Percentiles rank a stretch among this genome's conserved stretches.
Evolutionary conservation across 176 grass and related monocot genomes (phyloP).

Genomic region (Juncus inflexus): DNA sequence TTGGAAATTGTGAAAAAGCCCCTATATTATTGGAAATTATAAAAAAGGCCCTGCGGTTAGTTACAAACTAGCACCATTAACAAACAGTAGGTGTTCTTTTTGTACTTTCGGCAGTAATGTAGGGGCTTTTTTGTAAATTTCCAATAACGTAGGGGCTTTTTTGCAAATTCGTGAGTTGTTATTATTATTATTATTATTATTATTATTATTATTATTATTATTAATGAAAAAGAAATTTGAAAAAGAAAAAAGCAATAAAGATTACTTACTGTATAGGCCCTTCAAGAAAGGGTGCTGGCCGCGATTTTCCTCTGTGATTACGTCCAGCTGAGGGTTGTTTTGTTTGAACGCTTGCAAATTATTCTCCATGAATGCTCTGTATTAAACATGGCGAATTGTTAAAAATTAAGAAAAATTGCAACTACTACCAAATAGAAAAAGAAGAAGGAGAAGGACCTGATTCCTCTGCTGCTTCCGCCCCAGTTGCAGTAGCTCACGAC

Average conservation of each 20-base stretch:
- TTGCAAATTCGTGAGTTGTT: neutral
- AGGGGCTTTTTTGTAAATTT: too few species aligned
- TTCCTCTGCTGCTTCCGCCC: constrained; percentile 83
- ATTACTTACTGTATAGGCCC: constrained; percentile 80
- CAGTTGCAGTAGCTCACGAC: constrained; percentile 75
- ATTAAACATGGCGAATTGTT: constrained; percentile 13
- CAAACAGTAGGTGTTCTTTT: too few species aligned
- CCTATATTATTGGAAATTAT: neutral
- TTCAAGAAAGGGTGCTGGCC: constrained; percentile 88
- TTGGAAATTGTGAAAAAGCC: neutral
- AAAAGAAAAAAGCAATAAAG: constrained; percentile 3
- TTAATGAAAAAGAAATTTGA: constrained; percentile 3
- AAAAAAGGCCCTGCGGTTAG: neutral
- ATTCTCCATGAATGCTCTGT: constrained; percentile 84
- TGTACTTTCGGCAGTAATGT: too few species aligned
- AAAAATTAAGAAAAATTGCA: neutral
- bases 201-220: neutral
- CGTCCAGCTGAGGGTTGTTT: constrained; percentile 62
- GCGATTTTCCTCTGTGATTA: constrained; percentile 49
- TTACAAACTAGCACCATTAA: neutral
- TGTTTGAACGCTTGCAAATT: constrained; percentile 64
- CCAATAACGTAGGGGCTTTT: too few species aligned
- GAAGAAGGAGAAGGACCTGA: constrained; percentile 40
- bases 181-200: neutral
- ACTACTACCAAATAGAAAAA: too few species aligned